Base-by-base conservation (phyloP, 768 basidiomycete genomes). In the Boletus rubropictus region DNA sequence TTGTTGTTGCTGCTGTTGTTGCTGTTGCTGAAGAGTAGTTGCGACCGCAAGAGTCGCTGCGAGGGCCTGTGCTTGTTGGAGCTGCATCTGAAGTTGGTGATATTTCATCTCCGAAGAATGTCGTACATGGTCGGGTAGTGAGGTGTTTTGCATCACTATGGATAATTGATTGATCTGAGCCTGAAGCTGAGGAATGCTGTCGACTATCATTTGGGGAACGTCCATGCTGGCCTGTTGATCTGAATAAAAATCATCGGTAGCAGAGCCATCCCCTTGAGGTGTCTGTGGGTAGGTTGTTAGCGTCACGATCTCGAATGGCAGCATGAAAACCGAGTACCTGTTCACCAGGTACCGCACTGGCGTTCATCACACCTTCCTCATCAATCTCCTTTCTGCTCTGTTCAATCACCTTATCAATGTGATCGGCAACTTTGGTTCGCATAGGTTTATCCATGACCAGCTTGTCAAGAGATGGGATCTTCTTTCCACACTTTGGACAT, bases 401-500 rank as follows among this genome's bases (percentile, higher is more conserved):
- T 62, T 91, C 87, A 42, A 90, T 81, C 54, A 77, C 79, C 57
- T 75, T 81, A 50, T 89, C 82, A 59, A 97, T 87, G 62, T 95
- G 93, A 51, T 86, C 86, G 44, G 72, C 68, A 35, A 94, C 89
- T 57, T 76, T 84, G 39, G 77, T 80, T 50, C 95, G 81, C 69
- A 78, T 79, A 31, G 82, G 82, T 63, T 83, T 87, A 70, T 97
- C 93, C 59, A 79, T 64, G 47, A 80, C 66, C 40, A 98, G 75
- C 67, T 89, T 89, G 73, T 96, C 93, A 58, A 98, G 71, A 29
- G 88, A 92, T 3, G 84, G 77, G 50, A 98, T 81, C 70, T 87
- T 92, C 68, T 85, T 84, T 53, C 81, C 77, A 67, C 96, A 98
- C 55, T 83, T 82, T 7, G 91, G 94, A 69, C 95, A 98, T 48